These are phyloP conservation scores for Serendipita sp. DNA, from an alignment of 768 basidiomycete genomes.

Conservation along the genomic window DNA sequence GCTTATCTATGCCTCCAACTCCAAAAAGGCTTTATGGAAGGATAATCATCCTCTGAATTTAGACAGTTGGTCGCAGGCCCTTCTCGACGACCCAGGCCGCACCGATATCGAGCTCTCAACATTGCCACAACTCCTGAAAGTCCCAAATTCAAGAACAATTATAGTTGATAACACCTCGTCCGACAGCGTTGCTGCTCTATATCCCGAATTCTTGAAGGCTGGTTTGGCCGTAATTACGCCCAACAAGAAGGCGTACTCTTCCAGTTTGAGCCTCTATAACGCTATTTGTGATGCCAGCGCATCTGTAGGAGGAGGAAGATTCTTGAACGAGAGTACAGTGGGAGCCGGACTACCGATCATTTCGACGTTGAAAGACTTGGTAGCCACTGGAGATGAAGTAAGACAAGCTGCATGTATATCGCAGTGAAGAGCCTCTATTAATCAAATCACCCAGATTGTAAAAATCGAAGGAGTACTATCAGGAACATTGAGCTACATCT, in stretches of 20 bases:
- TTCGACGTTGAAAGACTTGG: conserved; percentile 78
- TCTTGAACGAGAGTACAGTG: conserved; percentile 79
- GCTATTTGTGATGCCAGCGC: conserved; percentile 43
- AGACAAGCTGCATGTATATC: conserved; percentile 8
- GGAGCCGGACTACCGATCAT: conserved; percentile 92
- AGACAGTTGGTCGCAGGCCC: conserved; percentile 27
- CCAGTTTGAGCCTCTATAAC: conserved; percentile 47
- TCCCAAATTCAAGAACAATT: conserved; percentile 19
- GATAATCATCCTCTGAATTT: conserved; percentile 27
- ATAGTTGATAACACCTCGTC: conserved; percentile 87
- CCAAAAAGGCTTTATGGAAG: conserved; percentile 40
- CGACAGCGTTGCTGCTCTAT: conserved; percentile 59
- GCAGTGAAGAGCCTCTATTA: background rate
- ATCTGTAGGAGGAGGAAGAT: conserved; percentile 37
- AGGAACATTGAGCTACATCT: conserved; percentile 97
- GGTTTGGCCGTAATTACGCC: conserved; percentile 87
- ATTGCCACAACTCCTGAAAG: conserved; percentile 34
- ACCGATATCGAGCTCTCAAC: conserved; percentile 21
- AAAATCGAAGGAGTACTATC: conserved; percentile 98
- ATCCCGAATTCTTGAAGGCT: conserved; percentile 59
- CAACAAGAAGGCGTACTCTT: conserved; percentile 94
- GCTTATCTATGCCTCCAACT: conserved; percentile 53
- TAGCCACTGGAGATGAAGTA: conserved; percentile 84
- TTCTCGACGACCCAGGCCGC: conserved; percentile 26
- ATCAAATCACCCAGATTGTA: conserved; percentile 31